Conservation (phyloP, 225 moss, liverwort and hornwort genomes). For the Straminergon stramineum region DNA sequence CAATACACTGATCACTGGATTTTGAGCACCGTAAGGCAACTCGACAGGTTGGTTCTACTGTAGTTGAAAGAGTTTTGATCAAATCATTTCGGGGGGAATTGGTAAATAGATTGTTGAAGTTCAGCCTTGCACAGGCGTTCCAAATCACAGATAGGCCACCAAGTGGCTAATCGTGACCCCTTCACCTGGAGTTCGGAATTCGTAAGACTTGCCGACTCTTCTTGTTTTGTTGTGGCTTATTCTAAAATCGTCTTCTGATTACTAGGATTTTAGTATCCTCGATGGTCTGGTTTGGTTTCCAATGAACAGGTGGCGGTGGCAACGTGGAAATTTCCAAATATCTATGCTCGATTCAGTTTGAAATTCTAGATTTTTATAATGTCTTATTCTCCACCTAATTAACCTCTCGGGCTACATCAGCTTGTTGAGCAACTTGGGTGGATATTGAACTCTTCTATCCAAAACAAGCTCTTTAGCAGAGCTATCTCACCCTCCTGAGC, state of each 20-base stretch:
- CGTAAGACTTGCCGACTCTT: neutral
- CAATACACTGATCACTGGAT: neutral
- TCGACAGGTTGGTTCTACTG: neutral
- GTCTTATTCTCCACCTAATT: neutral
- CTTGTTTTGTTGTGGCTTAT: neutral
- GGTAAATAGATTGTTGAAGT: neutral
- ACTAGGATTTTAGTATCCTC: neutral
- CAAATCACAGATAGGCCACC: neutral
- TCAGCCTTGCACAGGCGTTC: neutral
- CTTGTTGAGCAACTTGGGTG: neutral
- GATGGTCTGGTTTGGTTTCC: neutral
- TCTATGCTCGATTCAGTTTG: neutral
- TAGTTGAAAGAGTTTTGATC: neutral
- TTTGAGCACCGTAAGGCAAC: neutral
- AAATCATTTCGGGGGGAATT: neutral
- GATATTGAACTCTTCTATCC: neutral
- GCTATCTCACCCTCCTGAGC: neutral
- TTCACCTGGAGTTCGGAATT: neutral
- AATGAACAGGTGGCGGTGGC: neutral
- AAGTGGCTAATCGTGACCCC: neutral
- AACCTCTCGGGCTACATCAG: neutral
- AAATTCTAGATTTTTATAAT: neutral
- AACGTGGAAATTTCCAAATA: neutral
- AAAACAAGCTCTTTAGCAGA: neutral
- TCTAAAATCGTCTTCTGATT: neutral